Evolutionary conservation across 768 basidiomycete species (phyloP).

Genomic region (Trametopsis cervina): DNA sequence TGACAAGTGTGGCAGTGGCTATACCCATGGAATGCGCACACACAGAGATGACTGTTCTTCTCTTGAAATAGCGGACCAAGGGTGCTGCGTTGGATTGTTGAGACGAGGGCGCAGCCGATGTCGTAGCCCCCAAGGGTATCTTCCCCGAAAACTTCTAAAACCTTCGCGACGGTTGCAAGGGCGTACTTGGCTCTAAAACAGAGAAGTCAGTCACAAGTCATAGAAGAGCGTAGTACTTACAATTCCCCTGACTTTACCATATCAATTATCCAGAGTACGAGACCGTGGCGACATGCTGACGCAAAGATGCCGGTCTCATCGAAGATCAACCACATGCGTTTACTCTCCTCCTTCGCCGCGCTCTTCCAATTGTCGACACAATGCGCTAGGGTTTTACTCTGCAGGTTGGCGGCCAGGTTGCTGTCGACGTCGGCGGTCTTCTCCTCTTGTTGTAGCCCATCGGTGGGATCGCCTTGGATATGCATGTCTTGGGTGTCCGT

Average conservation of each 20-base stretch:
- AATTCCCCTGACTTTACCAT: conserved; percentile 16
- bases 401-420: not conserved
- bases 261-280: conserved; percentile 15
- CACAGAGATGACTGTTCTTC: conserved; percentile 4
- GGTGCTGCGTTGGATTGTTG: conserved; percentile 9
- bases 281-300: conserved; percentile 15
- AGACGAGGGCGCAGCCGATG: conserved; percentile 16
- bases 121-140: conserved; percentile 8
- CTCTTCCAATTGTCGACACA: conserved; percentile 30
- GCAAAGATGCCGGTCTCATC: conserved; percentile 33
- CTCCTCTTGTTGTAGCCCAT: not conserved
- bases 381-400: not conserved
- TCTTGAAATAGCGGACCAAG: conserved; percentile 4
- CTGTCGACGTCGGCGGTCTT: not conserved
- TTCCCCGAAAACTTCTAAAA: not conserved
- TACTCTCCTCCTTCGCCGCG: conserved; percentile 20
- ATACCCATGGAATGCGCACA: conserved; percentile 30
- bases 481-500: not conserved
- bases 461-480: conserved; percentile 4
- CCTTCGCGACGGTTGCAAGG: conserved; percentile 10
- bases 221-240: conserved; percentile 8
- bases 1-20: conserved; percentile 30
- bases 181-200: conserved; percentile 18
- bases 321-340: conserved; percentile 30
- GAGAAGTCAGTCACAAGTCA: not conserved